Evolutionary conservation across 495 filamentous ascomycete species (phyloP), one percentile per base, ranked within the genome.

Genomic region (Hyphodiscus hymeniophilus): DNA sequence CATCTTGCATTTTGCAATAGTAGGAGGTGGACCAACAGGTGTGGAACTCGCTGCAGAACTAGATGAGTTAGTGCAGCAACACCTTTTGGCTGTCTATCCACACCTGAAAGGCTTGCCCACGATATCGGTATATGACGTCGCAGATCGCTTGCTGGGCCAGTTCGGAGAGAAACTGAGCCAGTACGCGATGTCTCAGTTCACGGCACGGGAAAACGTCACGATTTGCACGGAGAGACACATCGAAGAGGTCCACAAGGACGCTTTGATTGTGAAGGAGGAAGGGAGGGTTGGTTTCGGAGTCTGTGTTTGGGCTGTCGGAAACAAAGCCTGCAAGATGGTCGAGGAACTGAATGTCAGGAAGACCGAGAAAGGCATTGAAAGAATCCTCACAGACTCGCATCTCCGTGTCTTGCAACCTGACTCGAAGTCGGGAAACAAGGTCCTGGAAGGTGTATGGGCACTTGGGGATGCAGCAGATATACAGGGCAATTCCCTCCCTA

Each of bases 1-100:
- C 41, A 66, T 95, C 7, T 68, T 95, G 3, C 81, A 89, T 63
- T 94, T 94, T 54, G 85, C 84, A 23, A 76, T 95, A 45, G 85
- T 94, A 1, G 89, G 89, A 10, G 89, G 85, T 20, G 89, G 89
- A 0, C 88, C 89, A 0, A 94, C 89, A 1, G 89, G 89, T 2
- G 84, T 90, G 49, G 89, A 95, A 57, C 85, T 89, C 51, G 82
- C 85, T 0, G 85, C 85, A 2, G 84, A 90, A 55, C 73, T 95
- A n/a, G 80, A 87, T 62, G 89, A 94, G 56, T 76, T 94, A 2
- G 32, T 43, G 12, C 16, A 18, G 4, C 18, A 16, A 6, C 20
- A 22, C 7, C 38, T 36, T 11, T 30, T 26, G 10, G 38, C 46
- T n/a, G 42, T 66, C 13, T 66, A 63, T 48, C 61, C 61, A 5